Conservation (phyloP, 2,329 filamentous ascomycete genomes). For the Phyllosticta citribraziliensis region DNA sequence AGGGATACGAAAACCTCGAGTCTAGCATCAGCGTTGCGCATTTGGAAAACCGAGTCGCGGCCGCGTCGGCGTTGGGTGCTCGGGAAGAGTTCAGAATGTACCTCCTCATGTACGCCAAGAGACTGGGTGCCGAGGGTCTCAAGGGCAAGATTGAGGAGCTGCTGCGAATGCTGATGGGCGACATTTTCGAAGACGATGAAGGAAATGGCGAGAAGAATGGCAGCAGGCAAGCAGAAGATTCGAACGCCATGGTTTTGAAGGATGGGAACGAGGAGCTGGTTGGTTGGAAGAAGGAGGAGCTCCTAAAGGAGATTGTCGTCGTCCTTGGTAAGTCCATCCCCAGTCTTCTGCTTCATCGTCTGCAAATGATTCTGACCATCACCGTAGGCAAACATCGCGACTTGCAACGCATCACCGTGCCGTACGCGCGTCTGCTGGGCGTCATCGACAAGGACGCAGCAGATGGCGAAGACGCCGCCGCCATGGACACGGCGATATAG, state of each 20-base stretch:
- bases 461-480: not conserved
- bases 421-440: constrained; percentile 61
- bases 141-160: constrained; percentile 88
- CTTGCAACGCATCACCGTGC: constrained; percentile 85
- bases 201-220: constrained; percentile 35
- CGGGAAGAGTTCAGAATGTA: constrained; percentile 91
- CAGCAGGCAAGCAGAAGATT: not conserved
- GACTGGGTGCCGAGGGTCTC: constrained; percentile 80
- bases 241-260: constrained; percentile 23
- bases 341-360: not conserved
- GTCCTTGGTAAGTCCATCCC: constrained; percentile 63
- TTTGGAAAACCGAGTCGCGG: constrained; percentile 87
- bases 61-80: constrained; percentile 71
- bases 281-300: constrained; percentile 80
- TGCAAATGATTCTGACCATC: constrained; percentile 5
- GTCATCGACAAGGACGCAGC: constrained; percentile 13
- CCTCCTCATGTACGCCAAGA: constrained; percentile 96
- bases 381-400: constrained; percentile 84
- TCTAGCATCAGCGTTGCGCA: constrained; percentile 87
- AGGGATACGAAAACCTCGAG: constrained; percentile 89
- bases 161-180: constrained; percentile 69
- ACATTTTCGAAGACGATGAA: constrained; percentile 47
- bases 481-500: constrained; percentile 7
- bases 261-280: constrained; percentile 65
- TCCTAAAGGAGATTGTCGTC: constrained; percentile 83